Base-by-base conservation (phyloP, 441 rosid genomes). In the Populus hybrid region DNA sequence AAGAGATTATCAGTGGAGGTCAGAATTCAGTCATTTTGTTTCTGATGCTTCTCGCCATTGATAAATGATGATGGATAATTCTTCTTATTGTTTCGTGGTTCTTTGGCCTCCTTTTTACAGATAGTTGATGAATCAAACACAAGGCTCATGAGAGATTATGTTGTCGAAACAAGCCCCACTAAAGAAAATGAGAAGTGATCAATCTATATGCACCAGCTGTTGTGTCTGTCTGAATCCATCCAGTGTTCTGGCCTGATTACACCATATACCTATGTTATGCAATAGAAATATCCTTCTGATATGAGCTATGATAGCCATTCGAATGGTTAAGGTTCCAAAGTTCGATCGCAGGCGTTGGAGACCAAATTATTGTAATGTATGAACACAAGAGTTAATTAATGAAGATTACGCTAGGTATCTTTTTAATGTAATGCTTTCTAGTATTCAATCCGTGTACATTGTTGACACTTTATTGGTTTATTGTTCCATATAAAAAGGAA, bases 121-220 rank as follows among this genome's bases (percentile, higher is more conserved):
- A 85, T 83, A 81, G 57, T 50, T 50, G 57, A 50, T 14, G 57
- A 50, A 50, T 50, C 57, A 50, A 50, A 50, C 57, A 30, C 32
- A 30, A 30, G 32, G 74, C 88, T 92, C 65, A 94, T 94, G 97
- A 86, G 93, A 76, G 97, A 92, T 59, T 92, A 85, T 73, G 92
- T 92, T 67, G 65, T 80, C 18, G 97, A 92, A 85, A 91, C 95
- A 21, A 92, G 89, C 77, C 82, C 19, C 32, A 34, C 3, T 61
- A 76, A 2, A 19, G 85, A 82, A 75, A 84, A 42, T 18, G 85
- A 83, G 72, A 84, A 85, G 73, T 88, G 84, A 89, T 73, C 46
- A 3, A 34, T 71, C 34, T 30, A 30, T 28, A 28, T 32, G 11
- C 34, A 24, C 7, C 19, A 16, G 35, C 5, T 38, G 5, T n/a